Percentiles rank a stretch among this genome's conserved stretches.
phyloP scores from a whole-genome alignment of 495 filamentous ascomycete species.

The Neurospora sp. region DNA sequence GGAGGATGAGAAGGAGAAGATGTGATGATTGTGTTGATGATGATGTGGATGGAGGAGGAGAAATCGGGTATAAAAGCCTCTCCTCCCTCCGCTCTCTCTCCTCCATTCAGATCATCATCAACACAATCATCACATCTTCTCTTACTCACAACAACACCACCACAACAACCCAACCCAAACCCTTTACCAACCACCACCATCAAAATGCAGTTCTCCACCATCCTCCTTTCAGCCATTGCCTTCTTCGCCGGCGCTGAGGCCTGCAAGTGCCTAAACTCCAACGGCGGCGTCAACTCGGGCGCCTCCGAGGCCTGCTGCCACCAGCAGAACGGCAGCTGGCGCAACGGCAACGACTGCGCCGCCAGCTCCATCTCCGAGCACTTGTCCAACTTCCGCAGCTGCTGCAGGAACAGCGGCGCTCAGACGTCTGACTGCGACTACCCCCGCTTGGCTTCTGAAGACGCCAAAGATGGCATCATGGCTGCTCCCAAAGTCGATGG shows the following conservation, averaged over 20 bases:
- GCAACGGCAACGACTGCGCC: slow-evolving; percentile 20
- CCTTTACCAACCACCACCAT: not conserved
- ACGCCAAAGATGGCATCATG: not conserved
- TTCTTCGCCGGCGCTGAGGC: not conserved
- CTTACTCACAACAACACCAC: not conserved
- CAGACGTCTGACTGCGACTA: not conserved
- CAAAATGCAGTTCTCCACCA: not conserved
- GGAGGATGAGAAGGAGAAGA: not conserved
- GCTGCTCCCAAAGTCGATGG: not conserved
- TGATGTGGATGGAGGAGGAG: not conserved
- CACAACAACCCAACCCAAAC: not conserved
- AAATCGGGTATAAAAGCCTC: not conserved
- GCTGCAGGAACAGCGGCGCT: not conserved
- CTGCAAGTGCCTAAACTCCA: not conserved
- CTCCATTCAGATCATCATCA: not conserved
- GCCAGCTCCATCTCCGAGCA: slow-evolving; percentile 36
- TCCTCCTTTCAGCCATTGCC: not conserved
- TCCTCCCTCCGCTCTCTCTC: not conserved
- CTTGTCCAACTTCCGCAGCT: slow-evolving; percentile 28
- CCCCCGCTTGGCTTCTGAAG: not conserved
- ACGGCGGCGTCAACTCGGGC: not conserved
- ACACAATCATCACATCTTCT: not conserved
- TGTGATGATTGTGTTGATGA: no score
- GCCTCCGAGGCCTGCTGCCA: not conserved
- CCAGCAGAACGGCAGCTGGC: not conserved